Evolutionary conservation across 306 rosid genomes (phyloP).

Genomic region (Trifolium fragiferum): DNA sequence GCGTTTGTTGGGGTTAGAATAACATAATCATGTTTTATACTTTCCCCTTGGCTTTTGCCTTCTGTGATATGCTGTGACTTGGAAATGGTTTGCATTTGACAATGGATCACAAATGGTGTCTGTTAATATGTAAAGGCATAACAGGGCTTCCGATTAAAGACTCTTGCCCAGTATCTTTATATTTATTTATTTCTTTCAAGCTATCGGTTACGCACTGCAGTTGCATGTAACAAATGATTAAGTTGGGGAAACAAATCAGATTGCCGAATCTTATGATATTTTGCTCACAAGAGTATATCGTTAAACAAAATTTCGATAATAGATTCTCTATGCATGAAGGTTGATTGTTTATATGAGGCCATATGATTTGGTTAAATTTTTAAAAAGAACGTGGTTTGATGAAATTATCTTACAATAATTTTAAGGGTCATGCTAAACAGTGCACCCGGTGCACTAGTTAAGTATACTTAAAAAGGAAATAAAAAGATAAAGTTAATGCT

Average conservation of each 20-base stretch:
- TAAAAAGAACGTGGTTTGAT: too few species aligned
- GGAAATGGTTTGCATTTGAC: constrained; percentile 35
- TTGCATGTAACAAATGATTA: not conserved
- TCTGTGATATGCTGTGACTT: constrained; percentile 10
- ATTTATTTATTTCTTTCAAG: not conserved
- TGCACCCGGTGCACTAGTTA: too few species aligned
- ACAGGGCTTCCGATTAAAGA: not conserved
- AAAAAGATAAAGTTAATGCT: too few species aligned
- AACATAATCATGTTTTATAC: not conserved
- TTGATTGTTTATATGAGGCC: not conserved
- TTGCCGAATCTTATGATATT: not conserved
- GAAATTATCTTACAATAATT: too few species aligned
- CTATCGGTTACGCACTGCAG: not conserved
- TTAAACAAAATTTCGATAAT: not conserved
- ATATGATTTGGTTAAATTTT: not conserved
- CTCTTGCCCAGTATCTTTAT: not conserved
- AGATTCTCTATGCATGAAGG: not conserved
- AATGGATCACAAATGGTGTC: constrained; percentile 34
- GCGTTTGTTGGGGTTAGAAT: constrained; percentile 31
- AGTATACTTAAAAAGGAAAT: too few species aligned
- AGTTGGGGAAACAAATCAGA: not conserved
- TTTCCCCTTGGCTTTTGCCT: constrained; percentile 18
- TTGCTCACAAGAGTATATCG: not conserved
- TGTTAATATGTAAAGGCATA: constrained; percentile 32
- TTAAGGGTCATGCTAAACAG: too few species aligned